These are phyloP conservation scores for Chlamydomonas incerta DNA, from an alignment of 139 green algal species.

Conservation along the genomic window DNA sequence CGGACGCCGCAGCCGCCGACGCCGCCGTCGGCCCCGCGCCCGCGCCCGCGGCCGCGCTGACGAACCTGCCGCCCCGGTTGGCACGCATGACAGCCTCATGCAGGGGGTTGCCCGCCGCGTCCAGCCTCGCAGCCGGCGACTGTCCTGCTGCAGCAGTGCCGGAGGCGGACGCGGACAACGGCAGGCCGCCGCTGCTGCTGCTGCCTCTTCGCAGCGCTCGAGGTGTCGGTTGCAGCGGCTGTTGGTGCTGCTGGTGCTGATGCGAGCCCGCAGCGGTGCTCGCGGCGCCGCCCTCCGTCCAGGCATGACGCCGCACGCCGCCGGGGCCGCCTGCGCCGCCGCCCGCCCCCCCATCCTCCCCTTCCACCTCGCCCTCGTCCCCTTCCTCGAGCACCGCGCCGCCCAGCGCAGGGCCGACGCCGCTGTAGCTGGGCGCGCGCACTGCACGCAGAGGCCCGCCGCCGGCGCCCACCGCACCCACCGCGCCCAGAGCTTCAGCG, in stretches of 20 bases:
- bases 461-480: no score
- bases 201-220: no score
- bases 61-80: conserved; percentile 18
- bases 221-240: not conserved
- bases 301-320: not conserved
- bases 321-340: no score
- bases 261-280: no score
- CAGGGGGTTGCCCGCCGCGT: conserved; percentile 8
- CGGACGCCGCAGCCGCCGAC: no score
- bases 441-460: no score
- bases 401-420: no score
- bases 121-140: not conserved
- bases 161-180: not conserved
- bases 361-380: no score
- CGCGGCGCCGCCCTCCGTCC: not conserved
- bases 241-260: no score
- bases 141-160: not conserved
- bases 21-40: no score
- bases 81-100: conserved; percentile 26
- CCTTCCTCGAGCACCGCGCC: not conserved
- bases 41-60: not conserved
- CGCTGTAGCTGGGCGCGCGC: no score
- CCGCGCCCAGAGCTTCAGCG: not conserved
- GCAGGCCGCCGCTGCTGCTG: not conserved
- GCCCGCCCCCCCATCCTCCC: not conserved